Base-by-base conservation (phyloP, 306 rosid species). In the Lathyrus oleraceus region DNA sequence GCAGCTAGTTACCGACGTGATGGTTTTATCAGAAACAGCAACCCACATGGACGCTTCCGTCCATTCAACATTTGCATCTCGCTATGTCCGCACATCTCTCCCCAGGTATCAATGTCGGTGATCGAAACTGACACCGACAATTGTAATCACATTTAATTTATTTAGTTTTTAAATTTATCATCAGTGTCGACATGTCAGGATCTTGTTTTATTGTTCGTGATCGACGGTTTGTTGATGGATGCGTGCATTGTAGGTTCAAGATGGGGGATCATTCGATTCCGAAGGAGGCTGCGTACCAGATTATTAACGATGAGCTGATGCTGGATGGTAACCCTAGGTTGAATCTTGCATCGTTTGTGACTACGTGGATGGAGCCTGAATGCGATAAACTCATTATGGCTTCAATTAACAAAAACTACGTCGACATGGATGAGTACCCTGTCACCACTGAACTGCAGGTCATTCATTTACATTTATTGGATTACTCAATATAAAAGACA, bases 351-450 rank as follows among this genome's bases (percentile, higher is more conserved):
- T 53, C 60, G 5, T 53, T 53, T 10, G 60, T 53, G n/a, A 53
- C 60, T 2, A 53, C 60, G 3, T 53, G 60, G 60, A 53, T 53
- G 60, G 60, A 53, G n/a, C 60, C 60, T 5, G 60, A 53, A 21
- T 53, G 60, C 4, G 60, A 53, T 6, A 53, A 53, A 82, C 85
- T 92, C 47, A 86, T 92, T 49, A 81, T 86, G 92, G 81, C 83
- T 35, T 32, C 97, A 32, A 59, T 92, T 15, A 92, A 89, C 85
- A 92, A 92, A 82, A 92, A 92, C 85, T 92, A 86, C 23, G 97
- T 91, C 5, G 97, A 91, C 78, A 89, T 89, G 97, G 97, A 92
- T 6, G 97, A 92, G 72, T 92, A 92, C 72, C 97, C 97, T 11
- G 92, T 89, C 72, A 92, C 97, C 76, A 92, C 97, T 20, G 97